Base-by-base conservation (phyloP, 1,284 basidiomycete species). In the Leccinum pachyderme region DNA sequence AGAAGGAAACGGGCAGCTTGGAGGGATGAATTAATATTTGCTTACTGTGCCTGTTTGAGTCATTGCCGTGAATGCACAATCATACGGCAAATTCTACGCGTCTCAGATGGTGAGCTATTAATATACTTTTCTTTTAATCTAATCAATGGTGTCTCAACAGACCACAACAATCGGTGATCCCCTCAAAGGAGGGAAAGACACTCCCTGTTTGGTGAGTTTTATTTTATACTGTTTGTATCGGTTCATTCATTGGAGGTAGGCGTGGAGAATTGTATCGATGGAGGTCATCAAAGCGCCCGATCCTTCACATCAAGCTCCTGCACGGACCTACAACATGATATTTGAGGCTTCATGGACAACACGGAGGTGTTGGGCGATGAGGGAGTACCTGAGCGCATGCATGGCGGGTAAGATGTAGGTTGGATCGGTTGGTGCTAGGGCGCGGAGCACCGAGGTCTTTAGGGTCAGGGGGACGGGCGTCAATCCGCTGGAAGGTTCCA, bases 351-450 rank as follows among this genome's bases (percentile, higher is more conserved):
- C 86, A 18, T 76, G 77, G 1, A 94, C 79, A 32, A 87, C 66
- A 9, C 80, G 77, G 24, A 98, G 69, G 64, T 99, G 96, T 57
- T 87, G 82, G 2, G 81, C 80, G 0, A 96, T 98, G 33, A 98
- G 77, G n/a, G 94, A 93, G 67, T 91, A 98, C 96, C 99, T 98
- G 61, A 92, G 77, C 5, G 95, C 98, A 71, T 99, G 99, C 96
- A 98, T 99, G 0, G 97, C 96, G 4, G 97, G 96, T 65, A 95
- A 98, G 31, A 98, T 73, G 63, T 89, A 90, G 15, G 92, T 93
- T 2, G 90, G 89, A 0, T 90, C 96, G 2, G 80, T 79, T 0
- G 92, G 88, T 7, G 89, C 78, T 0, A 97, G 77, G 0, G 95
- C 96, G n/a, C 95, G 86, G 56, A 99, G 81, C 8, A 98, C 77